Base-by-base conservation (phyloP, 148 eudicot species). In the Camellia granthamiana region DNA sequence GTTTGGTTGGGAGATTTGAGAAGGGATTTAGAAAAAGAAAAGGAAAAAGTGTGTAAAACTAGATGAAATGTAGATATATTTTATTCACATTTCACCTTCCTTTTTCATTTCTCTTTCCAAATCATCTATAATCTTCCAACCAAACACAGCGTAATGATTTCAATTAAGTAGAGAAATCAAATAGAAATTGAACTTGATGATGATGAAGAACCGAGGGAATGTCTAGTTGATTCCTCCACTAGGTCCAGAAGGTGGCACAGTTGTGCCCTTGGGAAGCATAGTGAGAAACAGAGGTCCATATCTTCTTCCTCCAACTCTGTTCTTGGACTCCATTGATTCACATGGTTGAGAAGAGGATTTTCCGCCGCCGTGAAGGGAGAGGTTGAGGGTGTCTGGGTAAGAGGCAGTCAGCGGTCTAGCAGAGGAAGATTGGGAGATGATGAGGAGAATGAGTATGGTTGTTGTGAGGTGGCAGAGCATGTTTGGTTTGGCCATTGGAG, bases 181-280 rank as follows among this genome's bases (percentile, higher is more conserved):
- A 30, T 30, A 30, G 38, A 30, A 30, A 30, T 30, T 30, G 38
- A 30, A 30, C 38, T 30, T 30, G 38, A 30, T 30, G 38, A 30
- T 30, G 38, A 30, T 1, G 38, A 30, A 30, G 38, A 30, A 30
- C 38, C 38, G 38, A 30, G 38, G 38, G 1, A 30, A 30, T 30
- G 38, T 30, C 38, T 30, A 30, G 38, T 81, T 76, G 67, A 16
- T 69, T 18, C 84, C 61, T 51, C 23, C 77, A 70, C 84, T 81
- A 11, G 84, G 84, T 12, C 76, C 84, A 0, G 84, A 76, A 19
- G 68, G 68, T 18, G 79, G 76, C 60, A 21, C n/a, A 1, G 69
- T 13, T 30, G 38, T 30, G 8, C 80, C 84, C 75, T 81, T 76
- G 12, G 79, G 83, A 0, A 81, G 70, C 80, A 76, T 81, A 11